phyloP scores from a whole-genome alignment of 495 filamentous ascomycete genomes.

The Aspergillus cavernicola region DNA sequence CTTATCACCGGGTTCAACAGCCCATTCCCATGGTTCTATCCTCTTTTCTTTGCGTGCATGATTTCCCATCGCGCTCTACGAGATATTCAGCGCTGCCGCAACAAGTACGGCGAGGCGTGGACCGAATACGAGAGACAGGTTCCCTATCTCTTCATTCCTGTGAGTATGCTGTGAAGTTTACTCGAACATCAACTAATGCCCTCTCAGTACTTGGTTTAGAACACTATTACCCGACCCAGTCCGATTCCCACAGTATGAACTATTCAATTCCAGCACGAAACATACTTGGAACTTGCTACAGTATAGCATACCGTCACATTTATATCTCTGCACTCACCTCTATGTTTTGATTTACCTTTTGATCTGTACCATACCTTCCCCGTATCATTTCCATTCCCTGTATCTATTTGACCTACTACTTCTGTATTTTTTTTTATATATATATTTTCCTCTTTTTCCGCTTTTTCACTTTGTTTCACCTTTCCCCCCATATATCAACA shows the following conservation, averaged over 20 bases:
- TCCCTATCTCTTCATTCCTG: constrained; percentile 94
- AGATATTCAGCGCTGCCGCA: constrained; percentile 78
- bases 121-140: constrained; percentile 81
- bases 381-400: constrained; percentile 16
- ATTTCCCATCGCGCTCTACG: constrained; percentile 83
- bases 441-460: not conserved
- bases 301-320: not conserved
- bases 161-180: constrained; percentile 49
- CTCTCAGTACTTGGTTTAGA: constrained; percentile 18
- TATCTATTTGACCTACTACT: constrained; percentile 8
- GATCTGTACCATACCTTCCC: not conserved
- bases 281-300: not conserved
- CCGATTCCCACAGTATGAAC: not conserved
- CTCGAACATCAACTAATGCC: not conserved
- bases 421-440: not conserved
- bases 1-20: constrained; percentile 64
- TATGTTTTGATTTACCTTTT: no score
- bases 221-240: no score
- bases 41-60: constrained; percentile 86
- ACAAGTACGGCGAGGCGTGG: constrained; percentile 93
- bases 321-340: not conserved
- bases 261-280: not conserved
- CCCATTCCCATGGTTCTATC: constrained; percentile 98
- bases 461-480: not conserved
- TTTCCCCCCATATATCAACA: not conserved